Conservation (phyloP, 305 asterid genomes). For the Fraxinus paxiana region DNA sequence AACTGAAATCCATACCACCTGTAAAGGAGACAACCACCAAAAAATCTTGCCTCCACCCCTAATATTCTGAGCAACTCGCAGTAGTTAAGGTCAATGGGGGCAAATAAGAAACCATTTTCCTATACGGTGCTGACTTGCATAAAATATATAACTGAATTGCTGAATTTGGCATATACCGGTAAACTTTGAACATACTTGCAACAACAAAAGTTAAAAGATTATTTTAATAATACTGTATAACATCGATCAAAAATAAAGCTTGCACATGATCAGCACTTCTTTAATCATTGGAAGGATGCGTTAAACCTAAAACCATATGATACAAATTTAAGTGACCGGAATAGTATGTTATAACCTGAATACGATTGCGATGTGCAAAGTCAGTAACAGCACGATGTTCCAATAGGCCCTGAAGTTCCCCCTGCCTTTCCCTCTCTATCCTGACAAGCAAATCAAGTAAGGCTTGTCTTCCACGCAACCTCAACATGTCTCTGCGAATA, state of each 20-base stretch:
- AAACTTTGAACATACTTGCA: conserved; percentile 1
- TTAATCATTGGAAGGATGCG: neutral
- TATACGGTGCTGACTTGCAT: conserved; percentile 17
- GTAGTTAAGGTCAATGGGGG: conserved; percentile 4
- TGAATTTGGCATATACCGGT: neutral
- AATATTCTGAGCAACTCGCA: conserved; percentile 7
- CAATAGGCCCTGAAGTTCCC: conserved; percentile 74
- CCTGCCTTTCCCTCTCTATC: conserved; percentile 72
- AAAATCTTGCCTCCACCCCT: conserved; percentile 7
- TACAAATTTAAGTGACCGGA: neutral
- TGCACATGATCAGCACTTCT: neutral
- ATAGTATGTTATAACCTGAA: conserved; percentile 48
- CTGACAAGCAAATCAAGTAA: conserved; percentile 80
- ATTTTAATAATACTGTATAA: conserved; percentile 10
- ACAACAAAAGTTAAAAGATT: conserved; percentile 11
- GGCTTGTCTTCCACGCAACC: conserved; percentile 86
- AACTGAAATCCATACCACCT: neutral
- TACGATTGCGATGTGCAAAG: conserved; percentile 88
- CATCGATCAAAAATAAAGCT: conserved; percentile 10
- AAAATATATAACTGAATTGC: neutral
- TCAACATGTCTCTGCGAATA: conserved; percentile 67
- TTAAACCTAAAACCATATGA: neutral
- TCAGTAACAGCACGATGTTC: conserved; percentile 91
- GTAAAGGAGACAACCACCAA: neutral
- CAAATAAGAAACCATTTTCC: conserved; percentile 15